Evolutionary conservation across 2,329 filamentous ascomycete species (phyloP).

Genomic region (Aspergillus sp.): DNA sequence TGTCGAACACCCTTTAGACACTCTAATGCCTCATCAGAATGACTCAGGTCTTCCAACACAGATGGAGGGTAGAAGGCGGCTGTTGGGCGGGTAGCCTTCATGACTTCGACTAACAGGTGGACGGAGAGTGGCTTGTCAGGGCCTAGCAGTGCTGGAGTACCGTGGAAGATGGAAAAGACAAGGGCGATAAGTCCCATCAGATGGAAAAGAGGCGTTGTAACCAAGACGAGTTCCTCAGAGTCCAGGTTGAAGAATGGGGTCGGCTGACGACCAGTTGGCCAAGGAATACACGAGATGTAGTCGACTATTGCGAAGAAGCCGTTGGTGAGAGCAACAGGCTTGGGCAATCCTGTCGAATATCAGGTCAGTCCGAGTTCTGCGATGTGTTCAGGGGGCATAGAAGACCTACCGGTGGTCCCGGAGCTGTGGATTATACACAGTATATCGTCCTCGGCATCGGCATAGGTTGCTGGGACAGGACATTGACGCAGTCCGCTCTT

Average conservation of each 20-base stretch:
- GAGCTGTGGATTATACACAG: constrained; percentile 38
- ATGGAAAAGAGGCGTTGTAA: constrained; percentile 7
- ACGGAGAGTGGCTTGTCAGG: constrained; percentile 6
- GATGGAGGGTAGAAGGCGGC: constrained; percentile 5
- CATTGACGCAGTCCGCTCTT: constrained; percentile 3
- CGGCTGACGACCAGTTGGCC: background rate
- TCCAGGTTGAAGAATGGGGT: background rate
- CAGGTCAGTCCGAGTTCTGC: no score
- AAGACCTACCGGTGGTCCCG: constrained; percentile 29
- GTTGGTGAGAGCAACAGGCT: constrained; percentile 33
- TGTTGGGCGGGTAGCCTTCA: background rate
- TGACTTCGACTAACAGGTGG: constrained; percentile 2
- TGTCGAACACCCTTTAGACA: constrained; percentile 3
- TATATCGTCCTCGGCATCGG: constrained; percentile 35
- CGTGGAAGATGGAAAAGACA: background rate
- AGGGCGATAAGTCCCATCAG: constrained; percentile 2
- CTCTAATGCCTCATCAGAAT: background rate
- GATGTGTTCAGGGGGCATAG: no score
- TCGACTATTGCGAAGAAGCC: constrained; percentile 18
- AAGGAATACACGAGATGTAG: background rate
- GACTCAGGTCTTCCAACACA: constrained; percentile 9
- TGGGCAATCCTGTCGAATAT: constrained; percentile 23
- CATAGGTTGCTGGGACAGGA: constrained; percentile 27
- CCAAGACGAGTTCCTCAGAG: background rate
- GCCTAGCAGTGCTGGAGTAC: background rate